Conservation (phyloP, 176 grass and related monocot genomes). For the Guadua angustifolia region DNA sequence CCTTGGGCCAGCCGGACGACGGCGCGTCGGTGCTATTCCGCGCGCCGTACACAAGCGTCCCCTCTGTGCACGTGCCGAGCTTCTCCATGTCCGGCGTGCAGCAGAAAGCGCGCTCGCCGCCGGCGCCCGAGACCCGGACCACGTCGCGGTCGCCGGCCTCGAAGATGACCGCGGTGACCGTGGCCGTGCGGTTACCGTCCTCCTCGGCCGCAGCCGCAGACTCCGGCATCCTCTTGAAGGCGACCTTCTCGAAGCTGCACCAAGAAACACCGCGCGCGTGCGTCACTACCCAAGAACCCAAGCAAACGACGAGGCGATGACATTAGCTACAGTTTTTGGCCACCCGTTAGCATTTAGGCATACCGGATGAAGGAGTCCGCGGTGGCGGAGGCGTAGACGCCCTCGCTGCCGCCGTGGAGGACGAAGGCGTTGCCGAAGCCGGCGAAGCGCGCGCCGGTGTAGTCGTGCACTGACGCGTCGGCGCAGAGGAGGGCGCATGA, state of each 20-base stretch:
- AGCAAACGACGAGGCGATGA: neutral
- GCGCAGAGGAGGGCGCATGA: conserved; percentile 35
- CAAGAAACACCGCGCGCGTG: neutral
- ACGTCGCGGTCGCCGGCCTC: conserved; percentile 57
- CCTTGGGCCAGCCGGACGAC: conserved; percentile 48
- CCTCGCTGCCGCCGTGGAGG: conserved; percentile 82
- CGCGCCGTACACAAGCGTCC: conserved; percentile 43
- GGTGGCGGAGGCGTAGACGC: conserved; percentile 60
- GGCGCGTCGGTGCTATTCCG: conserved; percentile 1
- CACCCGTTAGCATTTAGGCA: neutral
- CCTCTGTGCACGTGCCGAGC: conserved; percentile 57
- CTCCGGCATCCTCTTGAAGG: conserved; percentile 58
- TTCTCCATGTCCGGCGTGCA: conserved; percentile 61
- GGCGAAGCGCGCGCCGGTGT: conserved; percentile 55
- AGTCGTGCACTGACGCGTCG: conserved; percentile 80
- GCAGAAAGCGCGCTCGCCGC: conserved; percentile 58
- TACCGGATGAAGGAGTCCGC: conserved; percentile 74
- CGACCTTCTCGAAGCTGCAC: conserved; percentile 78
- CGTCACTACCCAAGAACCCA: conserved; percentile 6
- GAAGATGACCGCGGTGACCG: conserved; percentile 62
- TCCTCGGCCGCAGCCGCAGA: conserved; percentile 17
- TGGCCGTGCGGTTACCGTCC: conserved; percentile 44
- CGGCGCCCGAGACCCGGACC: conserved; percentile 41
- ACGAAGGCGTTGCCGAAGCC: conserved; percentile 60
- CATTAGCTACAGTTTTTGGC: neutral